Base-by-base conservation (phyloP, 495 filamentous ascomycete genomes). In the Bacidia gigantensis region DNA sequence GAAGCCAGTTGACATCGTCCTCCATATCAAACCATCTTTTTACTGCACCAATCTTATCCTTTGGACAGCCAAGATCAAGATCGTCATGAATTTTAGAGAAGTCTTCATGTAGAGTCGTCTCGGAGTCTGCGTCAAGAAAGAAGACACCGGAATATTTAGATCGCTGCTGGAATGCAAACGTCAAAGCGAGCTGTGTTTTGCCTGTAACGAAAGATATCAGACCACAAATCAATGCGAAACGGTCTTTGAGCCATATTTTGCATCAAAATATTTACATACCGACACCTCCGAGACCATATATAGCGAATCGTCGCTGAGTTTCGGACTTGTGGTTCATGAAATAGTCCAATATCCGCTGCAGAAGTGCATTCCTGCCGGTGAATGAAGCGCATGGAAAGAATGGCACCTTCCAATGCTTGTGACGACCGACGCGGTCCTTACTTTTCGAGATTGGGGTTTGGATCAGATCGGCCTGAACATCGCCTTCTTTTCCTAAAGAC, bases 121-220 rank as follows among this genome's bases (percentile, higher is more conserved):
- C 22, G 21, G 49, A 51, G 41, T 22, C 20, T 40, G 49, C 49
- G 35, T 51, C 29, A 14, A 51, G 20, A 29, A 51, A 51, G 29
- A 51, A 29, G 3, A 51, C 26, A 38, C 49, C 49, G 11, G 26
- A 51, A 48, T 44, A 44, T 17, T 44, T 44, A 12, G 21, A 49
- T 17, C 46, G 46, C 14, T 49, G 9, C 23, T 35, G 46, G 46
- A 49, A 35, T 24, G 46, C 46, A 26, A 49, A 49, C 46, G n/a
- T 26, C n/a, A 49, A 49, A 26, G 46, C 46, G n/a, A 35, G 23
- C n/a, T 49, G 46, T 49, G 46, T 49, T 35, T 49, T 49, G 14
- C 46, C 21, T 26, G 46, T 44, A 5, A 22, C 9, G 41, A 7
- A 7, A 22, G 9, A 44, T 7, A 17, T 44, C 41, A 44, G 41